Evolutionary conservation across 1,284 basidiomycete genomes (phyloP).

Genomic region (Lignosus rhinocerotis): DNA sequence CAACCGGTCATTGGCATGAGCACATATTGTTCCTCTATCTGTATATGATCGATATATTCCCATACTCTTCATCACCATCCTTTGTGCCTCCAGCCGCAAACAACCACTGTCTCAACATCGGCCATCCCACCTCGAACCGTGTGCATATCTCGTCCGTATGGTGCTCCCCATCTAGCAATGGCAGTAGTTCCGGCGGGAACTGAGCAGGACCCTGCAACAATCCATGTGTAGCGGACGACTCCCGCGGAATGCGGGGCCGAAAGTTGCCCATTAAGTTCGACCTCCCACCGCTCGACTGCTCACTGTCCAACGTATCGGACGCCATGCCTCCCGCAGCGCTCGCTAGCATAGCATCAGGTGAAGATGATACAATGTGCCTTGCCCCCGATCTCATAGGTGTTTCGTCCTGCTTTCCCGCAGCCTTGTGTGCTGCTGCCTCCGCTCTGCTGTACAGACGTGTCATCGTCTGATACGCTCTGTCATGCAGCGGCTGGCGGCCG

Average conservation of each 20-base stretch:
- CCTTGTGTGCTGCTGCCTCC: conserved; percentile 6
- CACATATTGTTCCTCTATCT: conserved; percentile 25
- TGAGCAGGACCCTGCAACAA: conserved; percentile 28
- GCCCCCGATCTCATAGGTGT: background rate
- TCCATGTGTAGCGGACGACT: conserved; percentile 40
- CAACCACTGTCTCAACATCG: conserved; percentile 77
- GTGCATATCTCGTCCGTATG: conserved; percentile 91
- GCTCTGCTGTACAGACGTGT: conserved; percentile 11
- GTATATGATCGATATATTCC: conserved; percentile 53
- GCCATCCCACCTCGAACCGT: conserved; percentile 82
- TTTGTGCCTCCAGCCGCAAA: conserved; percentile 59
- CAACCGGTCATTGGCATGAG: conserved; percentile 70
- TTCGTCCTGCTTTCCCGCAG: background rate
- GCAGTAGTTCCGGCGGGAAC: conserved; percentile 59
- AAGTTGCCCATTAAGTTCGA: conserved; percentile 31
- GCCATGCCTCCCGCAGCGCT: conserved; percentile 8
- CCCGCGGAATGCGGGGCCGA: conserved; percentile 47
- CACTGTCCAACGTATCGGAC: conserved; percentile 29
- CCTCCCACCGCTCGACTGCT: conserved; percentile 29
- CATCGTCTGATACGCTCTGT: conserved; percentile 21
- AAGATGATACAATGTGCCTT: conserved; percentile 21
- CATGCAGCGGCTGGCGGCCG: conserved; percentile 14
- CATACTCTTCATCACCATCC: conserved; percentile 46
- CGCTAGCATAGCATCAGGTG: conserved; percentile 19
- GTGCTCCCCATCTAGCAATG: conserved; percentile 82